Evolutionary conservation across 768 basidiomycete genomes (phyloP).

Genomic region (Tricholomella constricta): DNA sequence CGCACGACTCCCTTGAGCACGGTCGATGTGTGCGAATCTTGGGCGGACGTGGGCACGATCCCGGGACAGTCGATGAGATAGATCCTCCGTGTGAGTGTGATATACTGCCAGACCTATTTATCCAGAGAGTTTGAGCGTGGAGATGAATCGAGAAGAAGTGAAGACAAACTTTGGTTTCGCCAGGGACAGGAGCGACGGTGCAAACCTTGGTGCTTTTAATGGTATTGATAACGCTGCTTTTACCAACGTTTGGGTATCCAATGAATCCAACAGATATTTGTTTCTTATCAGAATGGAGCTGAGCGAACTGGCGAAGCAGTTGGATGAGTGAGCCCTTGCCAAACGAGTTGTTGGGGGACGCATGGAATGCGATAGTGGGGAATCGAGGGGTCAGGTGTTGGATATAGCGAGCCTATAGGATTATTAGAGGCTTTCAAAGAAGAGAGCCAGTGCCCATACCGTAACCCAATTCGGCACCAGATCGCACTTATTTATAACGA

Average conservation of each 20-base stretch:
- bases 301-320: constrained; percentile 93
- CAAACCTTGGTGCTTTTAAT: constrained; percentile 98
- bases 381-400: constrained; percentile 93
- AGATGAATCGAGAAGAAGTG: constrained; percentile 9
- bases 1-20: constrained; percentile 97
- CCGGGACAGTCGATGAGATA: constrained; percentile 99
- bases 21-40: constrained; percentile 86
- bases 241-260: constrained; percentile 98
- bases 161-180: constrained; percentile 83
- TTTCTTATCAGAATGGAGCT: constrained; percentile 97
- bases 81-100: constrained; percentile 92
- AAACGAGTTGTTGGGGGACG: constrained; percentile 98
- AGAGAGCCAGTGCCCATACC: constrained; percentile 48
- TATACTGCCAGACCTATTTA: constrained; percentile 94
- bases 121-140: constrained; percentile 3
- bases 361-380: constrained; percentile 98
- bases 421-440: constrained; percentile 5
- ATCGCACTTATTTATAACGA: constrained; percentile 98
- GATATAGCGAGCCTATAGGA: constrained; percentile 84
- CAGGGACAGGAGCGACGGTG: constrained; percentile 93
- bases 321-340: constrained; percentile 99
- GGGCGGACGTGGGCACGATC: constrained; percentile 91
- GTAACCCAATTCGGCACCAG: constrained; percentile 99
- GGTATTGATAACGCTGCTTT: constrained; percentile 97
- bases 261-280: constrained; percentile 98